A percentile compares a stretch with the other conserved stretches of the same genome.
These are phyloP conservation scores for Chrysoporthe puriensis DNA, from an alignment of 2,329 filamentous ascomycete genomes.

Conservation along the genomic window DNA sequence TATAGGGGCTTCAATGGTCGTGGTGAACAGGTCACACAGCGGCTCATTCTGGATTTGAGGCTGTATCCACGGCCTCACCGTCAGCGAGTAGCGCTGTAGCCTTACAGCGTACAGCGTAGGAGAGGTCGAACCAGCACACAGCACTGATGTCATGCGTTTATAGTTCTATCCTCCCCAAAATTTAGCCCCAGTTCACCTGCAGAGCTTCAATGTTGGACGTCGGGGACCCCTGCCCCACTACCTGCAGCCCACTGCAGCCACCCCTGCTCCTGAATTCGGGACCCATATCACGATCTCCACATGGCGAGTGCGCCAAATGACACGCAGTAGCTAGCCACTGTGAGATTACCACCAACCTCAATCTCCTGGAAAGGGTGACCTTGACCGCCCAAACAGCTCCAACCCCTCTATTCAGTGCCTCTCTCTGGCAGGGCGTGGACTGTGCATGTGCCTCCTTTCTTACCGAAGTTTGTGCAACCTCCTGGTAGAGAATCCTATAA, in stretches of 20 bases:
- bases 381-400: slow-evolving; percentile 17
- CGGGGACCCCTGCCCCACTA: slow-evolving; percentile 16
- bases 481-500: not conserved
- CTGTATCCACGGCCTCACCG: no score
- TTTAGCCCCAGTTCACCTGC: not conserved
- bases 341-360: slow-evolving; percentile 30
- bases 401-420: not conserved
- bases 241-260: slow-evolving; percentile 21
- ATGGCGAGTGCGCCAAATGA: slow-evolving; percentile 11
- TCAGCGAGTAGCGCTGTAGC: not conserved
- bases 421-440: not conserved
- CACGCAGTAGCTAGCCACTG: slow-evolving; percentile 4
- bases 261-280: slow-evolving; percentile 15
- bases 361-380: slow-evolving; percentile 29
- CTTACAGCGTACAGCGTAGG: not conserved
- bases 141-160: slow-evolving; percentile 5
- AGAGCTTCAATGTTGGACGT: not conserved
- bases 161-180: not conserved
- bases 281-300: slow-evolving; percentile 20
- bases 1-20: no score
- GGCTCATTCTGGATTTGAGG: no score
- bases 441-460: slow-evolving; percentile 1
- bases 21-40: no score
- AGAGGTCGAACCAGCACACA: no score
- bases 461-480: not conserved